Percentiles rank a stretch among this genome's conserved stretches.
Conservation (phyloP, 495 filamentous ascomycete species). For the Hypomontagnella submonticulosa region DNA sequence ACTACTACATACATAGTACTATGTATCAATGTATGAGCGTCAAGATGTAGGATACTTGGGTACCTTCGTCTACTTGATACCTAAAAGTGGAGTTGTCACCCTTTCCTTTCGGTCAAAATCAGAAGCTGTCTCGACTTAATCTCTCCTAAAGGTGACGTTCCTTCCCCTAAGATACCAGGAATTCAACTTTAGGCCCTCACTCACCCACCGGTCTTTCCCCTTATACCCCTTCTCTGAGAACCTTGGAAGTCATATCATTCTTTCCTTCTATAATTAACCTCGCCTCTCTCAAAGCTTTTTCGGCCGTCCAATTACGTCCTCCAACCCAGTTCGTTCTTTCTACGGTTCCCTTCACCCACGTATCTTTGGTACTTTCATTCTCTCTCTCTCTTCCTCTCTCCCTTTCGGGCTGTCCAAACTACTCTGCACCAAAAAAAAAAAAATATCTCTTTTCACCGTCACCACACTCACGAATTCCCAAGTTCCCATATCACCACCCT, state of each 20-base stretch:
- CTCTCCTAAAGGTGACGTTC: constrained; percentile 34
- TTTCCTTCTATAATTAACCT: constrained; percentile 27
- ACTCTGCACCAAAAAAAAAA: too few relatives aligned
- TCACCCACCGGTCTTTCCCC: not conserved
- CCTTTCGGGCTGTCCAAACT: too few relatives aligned
- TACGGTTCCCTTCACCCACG: not conserved
- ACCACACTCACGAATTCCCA: not conserved
- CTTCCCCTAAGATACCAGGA: constrained; percentile 27
- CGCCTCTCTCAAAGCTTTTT: constrained; percentile 20
- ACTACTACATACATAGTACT: too few relatives aligned
- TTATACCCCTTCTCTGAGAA: not conserved
- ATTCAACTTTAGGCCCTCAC: constrained; percentile 9
- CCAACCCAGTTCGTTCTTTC: constrained; percentile 1
- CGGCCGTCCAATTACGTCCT: constrained; percentile 1
- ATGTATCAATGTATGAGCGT: not conserved
- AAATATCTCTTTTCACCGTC: not conserved
- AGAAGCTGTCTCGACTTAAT: constrained; percentile 43
- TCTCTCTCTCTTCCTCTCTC: not conserved
- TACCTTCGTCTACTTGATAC: constrained; percentile 38
- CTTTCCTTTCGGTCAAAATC: constrained; percentile 36
- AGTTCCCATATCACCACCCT: not conserved
- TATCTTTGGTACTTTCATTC: not conserved
- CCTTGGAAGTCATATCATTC: not conserved
- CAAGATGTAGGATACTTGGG: constrained; percentile 6
- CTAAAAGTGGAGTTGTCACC: constrained; percentile 38